Base-by-base conservation (phyloP, 805 yeast species). In the Teunomyces funiuensis region DNA sequence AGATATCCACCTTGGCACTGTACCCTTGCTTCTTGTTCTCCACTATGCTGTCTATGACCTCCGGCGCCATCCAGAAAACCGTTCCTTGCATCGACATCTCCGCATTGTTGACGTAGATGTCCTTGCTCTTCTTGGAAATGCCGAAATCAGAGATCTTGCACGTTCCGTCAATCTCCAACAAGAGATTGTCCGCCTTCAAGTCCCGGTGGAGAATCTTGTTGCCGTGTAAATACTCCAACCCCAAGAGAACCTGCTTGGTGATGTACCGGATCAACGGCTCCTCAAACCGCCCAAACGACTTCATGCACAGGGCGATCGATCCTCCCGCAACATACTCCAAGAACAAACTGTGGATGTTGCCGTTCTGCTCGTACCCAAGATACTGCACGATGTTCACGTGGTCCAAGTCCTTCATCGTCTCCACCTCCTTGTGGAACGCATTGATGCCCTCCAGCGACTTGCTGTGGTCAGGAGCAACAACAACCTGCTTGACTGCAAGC, bases 21-120 rank as follows among this genome's bases (percentile, higher is more conserved):
- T 93, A 93, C 0, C 99, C 99, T 58, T 85, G 93, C 49, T 82
- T 82, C 51, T 77, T 77, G 51, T 80, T 79, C 47, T 80, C 83
- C 2, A 79, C 82, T 15, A 81, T 81, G 44, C 88, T 88, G 58
- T 89, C 91, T 38, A 93, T 89, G 49, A 95, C 96, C 58, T 93
- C 99, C 0, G 99, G 99, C 1, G 99, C 99, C 99, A 93, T 93
- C 99, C 99, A 93, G 61, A 90, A 93, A 1, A 95, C 88, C 0
- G 99, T 90, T 17, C 99, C 99, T 63, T 95, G 96, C 95, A 88
- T 88, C 9, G 97, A 90, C 96, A 90, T 87, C 41, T 88, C 97
- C 3, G 96, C 88, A 53, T 88, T 82, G 60, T 93, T 89, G 22
- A 86, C 82, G 60, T 93, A 91, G 17, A 91, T 87, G 58, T 93